Evolutionary conservation across 345 rosid genomes (phyloP), one percentile per base, ranked within the genome.

Genomic region (Euphorbia peplus): DNA sequence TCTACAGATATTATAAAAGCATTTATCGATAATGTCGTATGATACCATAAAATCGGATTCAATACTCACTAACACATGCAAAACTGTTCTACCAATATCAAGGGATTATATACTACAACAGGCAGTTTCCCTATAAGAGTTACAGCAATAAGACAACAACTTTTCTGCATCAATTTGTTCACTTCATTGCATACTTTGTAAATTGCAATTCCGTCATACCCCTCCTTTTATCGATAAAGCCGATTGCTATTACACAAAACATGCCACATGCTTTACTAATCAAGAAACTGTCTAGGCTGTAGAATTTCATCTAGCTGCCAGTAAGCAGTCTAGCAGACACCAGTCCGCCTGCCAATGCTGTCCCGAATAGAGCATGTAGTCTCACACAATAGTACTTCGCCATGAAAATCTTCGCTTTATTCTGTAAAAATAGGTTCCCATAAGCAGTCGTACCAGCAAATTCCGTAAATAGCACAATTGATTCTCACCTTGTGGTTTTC

Each of bases 351-450:
- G 90, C 81, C 79, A 90, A 75, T 19, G 97, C 96, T 53, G 85
- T 88, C 68, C 92, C 96, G 60, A 93, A 86, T 53, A 90, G 75
- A 18, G 86, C 74, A 71, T 90, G 98, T 54, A 90, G 79, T 77
- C 92, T 83, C 72, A 93, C 96, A 68, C 98, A 90, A 32, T 86
- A 89, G 69, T 93, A 93, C 82, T 90, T 93, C 28, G 95, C 98
- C 98, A 86, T 86, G 85, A 93, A 93, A 70, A 90, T 90, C 81
- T 84, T 82, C 72, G 56, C 80, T 75, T 86, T 85, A 50, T 93
- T 84, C 97, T 93, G 81, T 51, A 63, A 68, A 32, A 4, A 37
- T 28, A 42, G 19, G 70, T 22, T n/a, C 14, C 8, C 15, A 18
- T 63, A 29, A 67, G 44, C 47, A 48, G 47, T 1, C 4, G 13